Evolutionary conservation across 331 rosid genomes (phyloP).

Genomic region (Phaseolus coccineus): DNA sequence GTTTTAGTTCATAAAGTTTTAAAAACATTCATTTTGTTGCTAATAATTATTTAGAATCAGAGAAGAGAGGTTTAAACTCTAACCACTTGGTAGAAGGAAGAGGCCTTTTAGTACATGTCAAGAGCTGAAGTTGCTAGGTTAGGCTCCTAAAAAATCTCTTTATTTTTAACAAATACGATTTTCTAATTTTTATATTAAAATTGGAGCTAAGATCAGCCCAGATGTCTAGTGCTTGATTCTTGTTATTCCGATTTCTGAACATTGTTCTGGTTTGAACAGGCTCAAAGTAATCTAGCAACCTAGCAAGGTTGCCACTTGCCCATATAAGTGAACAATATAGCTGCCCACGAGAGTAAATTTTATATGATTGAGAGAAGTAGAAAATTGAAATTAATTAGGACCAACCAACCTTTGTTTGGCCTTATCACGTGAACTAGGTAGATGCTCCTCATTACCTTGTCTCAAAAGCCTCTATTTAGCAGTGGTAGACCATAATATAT

Average conservation of each 20-base stretch:
- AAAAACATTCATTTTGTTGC: not conserved
- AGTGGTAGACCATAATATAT: not conserved
- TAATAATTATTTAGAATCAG: not conserved
- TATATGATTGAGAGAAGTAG: not conserved
- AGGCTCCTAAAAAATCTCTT: not conserved
- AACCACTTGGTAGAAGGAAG: not conserved
- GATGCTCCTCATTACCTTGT: not conserved
- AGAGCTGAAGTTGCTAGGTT: not conserved
- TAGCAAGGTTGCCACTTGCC: not conserved
- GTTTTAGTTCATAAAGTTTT: too few species aligned
- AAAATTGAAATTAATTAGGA: not conserved
- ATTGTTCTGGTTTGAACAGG: not conserved
- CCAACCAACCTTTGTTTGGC: not conserved
- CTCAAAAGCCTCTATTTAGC: not conserved
- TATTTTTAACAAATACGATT: not conserved
- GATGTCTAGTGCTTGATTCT: not conserved
- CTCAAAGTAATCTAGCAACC: too few species aligned
- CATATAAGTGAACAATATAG: not conserved
- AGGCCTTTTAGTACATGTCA: not conserved
- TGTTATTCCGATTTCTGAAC: not conserved
- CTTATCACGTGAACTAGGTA: not conserved
- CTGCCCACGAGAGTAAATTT: not conserved
- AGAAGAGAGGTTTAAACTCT: not conserved
- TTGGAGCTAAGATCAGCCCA: not conserved
- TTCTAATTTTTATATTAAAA: conserved; percentile 7